A percentile compares a stretch with the other conserved stretches of the same genome.
These are phyloP conservation scores for Williopsis jadinii DNA, from an alignment of 1,139 yeast species.

Conservation along the genomic window DNA sequence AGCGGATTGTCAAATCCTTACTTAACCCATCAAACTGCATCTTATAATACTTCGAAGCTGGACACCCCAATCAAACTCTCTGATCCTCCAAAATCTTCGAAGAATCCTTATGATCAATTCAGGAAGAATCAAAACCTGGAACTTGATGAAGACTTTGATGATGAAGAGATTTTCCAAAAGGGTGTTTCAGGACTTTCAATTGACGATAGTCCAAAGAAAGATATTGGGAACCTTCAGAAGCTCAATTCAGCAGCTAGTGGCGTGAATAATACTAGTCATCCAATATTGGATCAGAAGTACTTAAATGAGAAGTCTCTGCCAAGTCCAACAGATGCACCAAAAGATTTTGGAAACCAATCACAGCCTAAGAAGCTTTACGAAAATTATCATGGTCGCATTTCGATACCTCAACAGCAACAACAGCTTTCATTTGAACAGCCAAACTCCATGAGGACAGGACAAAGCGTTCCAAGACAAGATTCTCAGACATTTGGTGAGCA, in stretches of 20 bases:
- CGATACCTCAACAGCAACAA: not conserved
- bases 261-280: no score
- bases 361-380: conserved; percentile 1
- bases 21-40: conserved; percentile 3
- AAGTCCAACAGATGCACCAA: not conserved
- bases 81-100: not conserved
- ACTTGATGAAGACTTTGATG: conserved; percentile 21
- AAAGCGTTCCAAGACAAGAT: no score
- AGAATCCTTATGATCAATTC: conserved; percentile 5
- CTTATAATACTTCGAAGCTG: not conserved
- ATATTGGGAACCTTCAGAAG: no score
- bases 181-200: conserved; percentile 18
- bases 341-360: not conserved
- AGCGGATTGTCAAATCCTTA: conserved; percentile 13
- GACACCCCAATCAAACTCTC: not conserved
- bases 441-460: no score
- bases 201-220: conserved; percentile 1
- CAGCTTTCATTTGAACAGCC: no score
- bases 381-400: conserved; percentile 2
- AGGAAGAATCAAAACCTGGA: conserved; percentile 3
- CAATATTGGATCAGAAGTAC: not conserved
- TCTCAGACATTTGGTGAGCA: no score
- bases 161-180: conserved; percentile 20
- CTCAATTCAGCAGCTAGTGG: no score
- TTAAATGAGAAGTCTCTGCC: not conserved